phyloP scores from a whole-genome alignment of 208 protist genomes.

The Acanthamoeba culbertsoni region DNA sequence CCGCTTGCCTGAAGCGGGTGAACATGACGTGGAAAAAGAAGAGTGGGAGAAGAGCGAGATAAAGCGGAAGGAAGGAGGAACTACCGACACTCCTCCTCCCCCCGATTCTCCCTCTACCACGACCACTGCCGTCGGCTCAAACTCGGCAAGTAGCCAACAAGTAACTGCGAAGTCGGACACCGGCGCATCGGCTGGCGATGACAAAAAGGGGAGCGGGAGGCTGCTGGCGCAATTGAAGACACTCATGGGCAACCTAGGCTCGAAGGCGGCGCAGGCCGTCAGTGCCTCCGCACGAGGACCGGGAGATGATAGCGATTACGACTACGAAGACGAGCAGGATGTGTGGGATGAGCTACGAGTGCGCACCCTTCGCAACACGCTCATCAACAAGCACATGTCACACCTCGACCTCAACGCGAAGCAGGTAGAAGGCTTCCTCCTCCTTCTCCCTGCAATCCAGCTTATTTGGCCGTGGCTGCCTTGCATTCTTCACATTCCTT shows the following conservation, averaged over 20 bases:
- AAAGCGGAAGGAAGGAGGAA: too few species aligned
- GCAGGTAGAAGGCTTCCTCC: neutral
- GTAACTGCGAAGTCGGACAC: neutral
- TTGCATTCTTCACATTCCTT: too few species aligned
- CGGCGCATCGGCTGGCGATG: neutral
- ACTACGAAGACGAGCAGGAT: neutral
- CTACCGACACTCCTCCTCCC: too few species aligned
- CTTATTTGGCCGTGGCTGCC: neutral
- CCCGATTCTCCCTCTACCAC: too few species aligned
- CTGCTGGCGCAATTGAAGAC: neutral
- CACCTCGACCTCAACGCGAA: constrained; percentile 16
- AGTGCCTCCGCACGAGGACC: neutral
- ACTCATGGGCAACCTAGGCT: neutral
- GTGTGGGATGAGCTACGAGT: neutral
- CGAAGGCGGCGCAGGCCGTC: neutral
- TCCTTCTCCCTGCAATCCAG: neutral
- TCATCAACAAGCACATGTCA: constrained; percentile 28
- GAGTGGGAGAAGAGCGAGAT: neutral
- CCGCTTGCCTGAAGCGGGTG: neutral
- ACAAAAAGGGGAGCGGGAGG: neutral
- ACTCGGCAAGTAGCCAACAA: too few species aligned
- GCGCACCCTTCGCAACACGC: constrained; percentile 1
- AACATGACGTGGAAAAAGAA: neutral
- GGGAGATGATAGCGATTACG: neutral
- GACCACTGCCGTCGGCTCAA: too few species aligned